Percentiles rank a stretch among this genome's conserved stretches.
Conservation (phyloP, 176 grass and related monocot genomes). For the Phragmites australis region DNA sequence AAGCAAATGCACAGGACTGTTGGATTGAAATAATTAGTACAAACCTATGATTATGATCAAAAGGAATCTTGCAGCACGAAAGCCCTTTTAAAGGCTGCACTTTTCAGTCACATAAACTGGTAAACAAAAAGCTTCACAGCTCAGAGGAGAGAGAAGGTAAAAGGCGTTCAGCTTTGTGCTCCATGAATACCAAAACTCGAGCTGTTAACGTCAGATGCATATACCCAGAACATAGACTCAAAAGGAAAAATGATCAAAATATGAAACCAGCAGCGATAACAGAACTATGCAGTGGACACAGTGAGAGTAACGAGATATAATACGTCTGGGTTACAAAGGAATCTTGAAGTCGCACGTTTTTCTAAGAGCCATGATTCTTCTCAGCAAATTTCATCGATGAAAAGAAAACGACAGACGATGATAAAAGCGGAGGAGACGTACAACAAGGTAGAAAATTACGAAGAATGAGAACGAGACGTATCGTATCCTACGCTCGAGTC, state of each 20-base stretch:
- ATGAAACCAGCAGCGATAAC: neutral
- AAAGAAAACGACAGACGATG: constrained; percentile 2
- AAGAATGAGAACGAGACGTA: neutral
- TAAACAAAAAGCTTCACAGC: constrained; percentile 29
- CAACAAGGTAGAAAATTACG: constrained; percentile 15
- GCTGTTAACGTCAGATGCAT: constrained; percentile 14
- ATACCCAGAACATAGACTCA: neutral
- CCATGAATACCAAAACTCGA: neutral
- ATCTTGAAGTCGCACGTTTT: constrained; percentile 30
- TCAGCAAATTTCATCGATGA: neutral
- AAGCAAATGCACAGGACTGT: constrained; percentile 21
- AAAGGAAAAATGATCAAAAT: neutral
- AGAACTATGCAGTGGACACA: constrained; percentile 28
- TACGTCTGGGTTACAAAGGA: neutral
- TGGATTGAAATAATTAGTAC: constrained; percentile 32
- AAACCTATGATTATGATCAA: constrained; percentile 44
- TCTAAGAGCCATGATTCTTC: constrained; percentile 14
- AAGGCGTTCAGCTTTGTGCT: constrained; percentile 30
- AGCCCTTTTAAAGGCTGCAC: constrained; percentile 39
- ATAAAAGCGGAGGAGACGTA: constrained; percentile 13
- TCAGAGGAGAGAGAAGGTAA: constrained; percentile 35
- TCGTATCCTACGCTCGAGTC: neutral
- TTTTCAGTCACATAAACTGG: constrained; percentile 15
- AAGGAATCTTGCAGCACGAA: constrained; percentile 56
- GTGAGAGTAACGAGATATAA: constrained; percentile 8